phyloP scores from a whole-genome alignment of 2,329 filamentous ascomycete genomes.

The Xenoacremonium recifei region DNA sequence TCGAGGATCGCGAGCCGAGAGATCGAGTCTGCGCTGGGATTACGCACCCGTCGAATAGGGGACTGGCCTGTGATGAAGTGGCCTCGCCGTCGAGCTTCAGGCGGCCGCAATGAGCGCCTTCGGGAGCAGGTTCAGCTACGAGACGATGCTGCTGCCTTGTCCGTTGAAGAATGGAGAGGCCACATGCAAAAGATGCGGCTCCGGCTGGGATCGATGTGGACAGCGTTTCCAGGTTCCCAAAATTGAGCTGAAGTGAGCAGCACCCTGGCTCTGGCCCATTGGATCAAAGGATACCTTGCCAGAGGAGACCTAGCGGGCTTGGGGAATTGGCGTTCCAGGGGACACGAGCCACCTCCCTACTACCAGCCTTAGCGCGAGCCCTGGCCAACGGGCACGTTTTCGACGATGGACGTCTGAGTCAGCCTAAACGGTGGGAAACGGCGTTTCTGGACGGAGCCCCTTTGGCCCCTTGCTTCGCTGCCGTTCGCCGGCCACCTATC shows the following conservation, averaged over 20 bases:
- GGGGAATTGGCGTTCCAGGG: not conserved
- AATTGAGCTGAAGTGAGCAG: not conserved
- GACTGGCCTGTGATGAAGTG: slow-evolving; percentile 8
- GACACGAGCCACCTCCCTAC: not conserved
- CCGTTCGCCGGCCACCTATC: too few relatives aligned
- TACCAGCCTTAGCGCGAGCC: not conserved
- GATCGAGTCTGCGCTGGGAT: slow-evolving; percentile 11
- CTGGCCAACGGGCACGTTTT: not conserved
- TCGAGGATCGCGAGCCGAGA: slow-evolving; percentile 8
- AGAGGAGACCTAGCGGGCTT: too few relatives aligned
- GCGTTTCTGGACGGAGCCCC: too few relatives aligned
- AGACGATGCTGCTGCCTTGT: slow-evolving; percentile 12
- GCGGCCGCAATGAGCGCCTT: slow-evolving; percentile 3
- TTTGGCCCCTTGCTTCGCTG: too few relatives aligned
- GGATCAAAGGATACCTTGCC: too few relatives aligned
- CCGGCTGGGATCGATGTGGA: slow-evolving; percentile 12
- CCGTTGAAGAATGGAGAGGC: not conserved
- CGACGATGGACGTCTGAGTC: not conserved
- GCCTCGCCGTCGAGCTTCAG: slow-evolving; percentile 2
- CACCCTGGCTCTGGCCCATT: slow-evolving; percentile 1
- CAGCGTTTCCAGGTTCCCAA: slow-evolving; percentile 13
- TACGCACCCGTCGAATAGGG: too few relatives aligned
- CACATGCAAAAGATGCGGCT: slow-evolving; percentile 4
- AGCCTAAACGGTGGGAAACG: not conserved
- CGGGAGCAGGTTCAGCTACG: slow-evolving; percentile 1